Base-by-base conservation (phyloP, 2,329 filamentous ascomycete species). In the Ophiosphaerella herpotricha region DNA sequence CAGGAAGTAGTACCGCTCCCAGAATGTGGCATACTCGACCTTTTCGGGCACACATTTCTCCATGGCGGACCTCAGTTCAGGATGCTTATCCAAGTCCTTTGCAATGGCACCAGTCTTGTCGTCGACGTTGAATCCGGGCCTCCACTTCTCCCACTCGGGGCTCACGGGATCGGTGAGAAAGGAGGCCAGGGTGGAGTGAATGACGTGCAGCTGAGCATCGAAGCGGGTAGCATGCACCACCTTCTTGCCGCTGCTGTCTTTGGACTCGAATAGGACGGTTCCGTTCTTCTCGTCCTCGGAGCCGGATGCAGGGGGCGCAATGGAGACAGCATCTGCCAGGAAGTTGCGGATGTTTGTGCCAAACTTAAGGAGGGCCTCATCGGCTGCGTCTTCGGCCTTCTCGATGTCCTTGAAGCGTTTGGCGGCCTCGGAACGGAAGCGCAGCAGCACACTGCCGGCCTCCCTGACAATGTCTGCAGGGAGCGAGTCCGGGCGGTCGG, bases 1-100 rank as follows among this genome's bases (percentile, higher is more conserved):
- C 56, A 97, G 77, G 78, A 96, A 99, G 73, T 97, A 97, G 75
- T 99, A 99, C 48, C 94, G 83, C 70, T 84, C 88, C 93, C 94
- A 99, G 72, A 99, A 99, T 44, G 88, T 84, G 44, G 80, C 82
- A 67, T 99, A 99, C 31, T 92, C 83, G n/a, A 97, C 90, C 61
- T 85, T 84, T 73, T 92, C 91, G 1, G 94, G 94, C n/a, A 99
- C 94, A 47, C 96, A 78, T 77, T 88, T 91, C 81, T 97, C 94
- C 93, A 99, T 97, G 0, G 91, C 91, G 23, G 82, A 76, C 61
- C 92, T 82, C 63, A 99, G 77, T 74, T 97, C 93, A 8, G 87
- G 84, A 67, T 96, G 96, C 70, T 88, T 90, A 59, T 92, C 86
- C 60, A 99, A 73, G 73, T 99, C 91, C 52, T 78, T 79, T 40